Percentiles rank a stretch among this genome's conserved stretches.
Evolutionary conservation across 164 flowering plant genomes (phyloP).

Genomic region (Vitis vinifera): DNA sequence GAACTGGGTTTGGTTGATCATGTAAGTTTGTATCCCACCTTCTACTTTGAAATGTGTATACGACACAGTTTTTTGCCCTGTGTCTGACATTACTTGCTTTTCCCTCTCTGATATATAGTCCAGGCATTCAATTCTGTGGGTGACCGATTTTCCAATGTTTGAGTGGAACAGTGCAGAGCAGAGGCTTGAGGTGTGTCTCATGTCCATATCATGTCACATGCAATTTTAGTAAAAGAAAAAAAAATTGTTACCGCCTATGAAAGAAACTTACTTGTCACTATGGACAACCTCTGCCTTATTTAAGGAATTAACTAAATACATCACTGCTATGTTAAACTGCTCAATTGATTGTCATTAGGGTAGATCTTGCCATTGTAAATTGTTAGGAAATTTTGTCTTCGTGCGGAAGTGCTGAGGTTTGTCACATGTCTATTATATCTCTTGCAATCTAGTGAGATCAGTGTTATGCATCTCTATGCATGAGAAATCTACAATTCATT

Average conservation of each 20-base stretch:
- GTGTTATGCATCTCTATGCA: no score
- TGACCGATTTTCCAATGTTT: constrained; percentile 98
- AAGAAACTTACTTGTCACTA: no score
- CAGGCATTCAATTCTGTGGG: constrained; percentile 84
- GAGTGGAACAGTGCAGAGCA: constrained; percentile 92
- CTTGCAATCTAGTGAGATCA: no score
- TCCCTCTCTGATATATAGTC: constrained; percentile 42
- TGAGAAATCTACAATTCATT: no score
- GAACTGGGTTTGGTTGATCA: constrained; percentile 70
- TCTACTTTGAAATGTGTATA: background rate
- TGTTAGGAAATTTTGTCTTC: no score
- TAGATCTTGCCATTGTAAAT: no score
- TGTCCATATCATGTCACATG: background rate
- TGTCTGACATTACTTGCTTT: background rate
- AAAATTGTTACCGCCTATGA: background rate
- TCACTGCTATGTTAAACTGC: background rate
- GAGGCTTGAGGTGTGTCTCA: constrained; percentile 76
- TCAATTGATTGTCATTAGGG: background rate
- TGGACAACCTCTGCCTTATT: background rate
- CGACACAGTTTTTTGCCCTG: background rate
- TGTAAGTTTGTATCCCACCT: constrained; percentile 45
- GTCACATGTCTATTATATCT: no score
- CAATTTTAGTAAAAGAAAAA: background rate
- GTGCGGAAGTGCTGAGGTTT: no score
- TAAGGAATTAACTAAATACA: background rate